Evolutionary conservation across 345 rosid species (phyloP), one percentile per base, ranked within the genome.

Genomic region (Lepidium aucheri): DNA sequence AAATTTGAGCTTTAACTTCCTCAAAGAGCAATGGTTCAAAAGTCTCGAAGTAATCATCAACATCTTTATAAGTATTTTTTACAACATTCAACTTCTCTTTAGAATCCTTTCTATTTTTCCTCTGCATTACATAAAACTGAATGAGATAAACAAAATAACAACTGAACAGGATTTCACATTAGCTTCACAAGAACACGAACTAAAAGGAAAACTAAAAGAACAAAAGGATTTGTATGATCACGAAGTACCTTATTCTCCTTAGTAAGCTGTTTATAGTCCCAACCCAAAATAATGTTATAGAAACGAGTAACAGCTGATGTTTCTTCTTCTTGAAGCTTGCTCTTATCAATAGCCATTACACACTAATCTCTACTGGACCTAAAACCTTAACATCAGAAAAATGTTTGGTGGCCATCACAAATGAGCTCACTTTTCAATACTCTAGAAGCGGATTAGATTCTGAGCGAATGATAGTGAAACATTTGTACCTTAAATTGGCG

Each of bases 21-120:
- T 93, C 98, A 30, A 93, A 85, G 63, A 93, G 78, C 18, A 93
- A 85, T 1, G 95, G 94, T 80, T 93, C 98, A 70, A 86, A 85
- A 60, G 94, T 86, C 28, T 84, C 79, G 22, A 90, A 76, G 61
- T 93, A 90, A 70, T 93, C 97, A 70, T 84, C 92, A 24, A 80
- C 83, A 58, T 83, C 88, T 61, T 68, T 78, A 73, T 84, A 93
- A 2, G 84, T 78, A 70, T 80, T 69, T 76, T 93, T 85, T 61
- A 86, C 97, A 69, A 76, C 53, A 42, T 65, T 82, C 33, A 90
- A 52, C 52, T 73, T 82, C 52, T 55, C 69, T 53, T 53, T 62
- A 53, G 57, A 64, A 17, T 58, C 74, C 60, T 74, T 67, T 50
- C 69, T 76, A 63, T 59, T 52, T 28, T 64, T 60, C 60, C 64